A percentile compares a stretch with the other conserved stretches of the same genome.
Evolutionary conservation across 148 eudicot species (phyloP).

Genomic region (Bassia scoparia): DNA sequence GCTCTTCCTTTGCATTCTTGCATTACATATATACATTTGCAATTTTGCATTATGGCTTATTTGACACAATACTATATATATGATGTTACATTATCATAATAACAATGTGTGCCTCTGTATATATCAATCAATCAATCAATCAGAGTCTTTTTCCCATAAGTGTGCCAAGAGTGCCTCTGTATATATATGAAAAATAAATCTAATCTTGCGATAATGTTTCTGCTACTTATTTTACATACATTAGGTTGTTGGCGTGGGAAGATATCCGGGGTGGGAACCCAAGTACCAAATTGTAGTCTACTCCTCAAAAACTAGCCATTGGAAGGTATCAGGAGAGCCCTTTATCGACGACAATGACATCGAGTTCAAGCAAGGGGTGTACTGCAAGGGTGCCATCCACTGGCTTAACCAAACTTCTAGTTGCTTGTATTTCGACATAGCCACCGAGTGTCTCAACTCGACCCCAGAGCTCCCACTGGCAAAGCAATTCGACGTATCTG

Average conservation of each 20-base stretch:
- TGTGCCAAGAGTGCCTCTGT: too few relatives aligned
- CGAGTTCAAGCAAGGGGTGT: constrained; percentile 27
- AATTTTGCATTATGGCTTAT: neutral
- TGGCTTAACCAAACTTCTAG: constrained; percentile 19
- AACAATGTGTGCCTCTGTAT: too few relatives aligned
- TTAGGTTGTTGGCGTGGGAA: constrained; percentile 17
- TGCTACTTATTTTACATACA: too few relatives aligned
- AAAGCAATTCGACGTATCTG: neutral
- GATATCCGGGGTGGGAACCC: constrained; percentile 9
- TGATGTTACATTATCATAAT: too few relatives aligned
- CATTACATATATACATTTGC: too few relatives aligned
- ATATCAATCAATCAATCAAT: too few relatives aligned
- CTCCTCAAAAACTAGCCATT: constrained; percentile 14
- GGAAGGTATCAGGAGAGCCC: constrained; percentile 22
- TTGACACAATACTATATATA: too few relatives aligned
- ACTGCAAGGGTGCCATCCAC: constrained; percentile 17
- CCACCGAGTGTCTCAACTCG: constrained; percentile 5
- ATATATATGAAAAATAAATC: too few relatives aligned
- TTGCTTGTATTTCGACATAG: constrained; percentile 21
- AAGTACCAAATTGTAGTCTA: constrained; percentile 20
- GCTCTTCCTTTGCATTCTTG: neutral
- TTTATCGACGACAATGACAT: constrained; percentile 12
- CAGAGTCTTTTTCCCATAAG: too few relatives aligned
- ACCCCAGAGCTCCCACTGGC: constrained; percentile 17
- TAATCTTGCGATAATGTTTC: too few relatives aligned